Evolutionary conservation across 495 filamentous ascomycete species (phyloP).

Genomic region (Pyrenopolyporus hunteri): DNA sequence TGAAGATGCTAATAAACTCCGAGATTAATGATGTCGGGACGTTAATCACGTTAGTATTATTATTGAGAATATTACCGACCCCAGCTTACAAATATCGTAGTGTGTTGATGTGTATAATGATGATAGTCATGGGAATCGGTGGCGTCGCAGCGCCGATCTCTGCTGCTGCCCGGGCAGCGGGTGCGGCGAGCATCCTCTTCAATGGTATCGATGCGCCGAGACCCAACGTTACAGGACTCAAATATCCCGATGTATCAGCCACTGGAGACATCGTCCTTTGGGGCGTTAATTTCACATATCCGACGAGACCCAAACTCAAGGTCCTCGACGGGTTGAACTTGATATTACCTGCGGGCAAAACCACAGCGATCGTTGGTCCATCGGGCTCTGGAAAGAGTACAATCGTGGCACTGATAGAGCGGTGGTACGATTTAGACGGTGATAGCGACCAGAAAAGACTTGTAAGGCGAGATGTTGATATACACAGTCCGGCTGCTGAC

Average conservation of each 20-base stretch:
- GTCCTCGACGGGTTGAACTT: slow-evolving; percentile 61
- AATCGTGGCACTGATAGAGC: slow-evolving; percentile 66
- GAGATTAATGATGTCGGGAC: slow-evolving; percentile 51
- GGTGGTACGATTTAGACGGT: slow-evolving; percentile 66
- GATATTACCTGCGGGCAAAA: slow-evolving; percentile 74
- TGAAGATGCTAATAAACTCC: slow-evolving; percentile 37
- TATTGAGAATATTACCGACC: not conserved
- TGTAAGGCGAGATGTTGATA: slow-evolving; percentile 37
- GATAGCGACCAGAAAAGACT: slow-evolving; percentile 56
- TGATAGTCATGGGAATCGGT: slow-evolving; percentile 58
- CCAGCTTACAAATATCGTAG: slow-evolving; percentile 44
- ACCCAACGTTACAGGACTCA: slow-evolving; percentile 53
- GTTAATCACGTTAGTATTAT: slow-evolving; percentile 56
- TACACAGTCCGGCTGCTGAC: slow-evolving; percentile 8
- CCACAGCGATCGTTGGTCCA: slow-evolving; percentile 82
- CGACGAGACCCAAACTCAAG: slow-evolving; percentile 63
- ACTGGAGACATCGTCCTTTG: slow-evolving; percentile 62
- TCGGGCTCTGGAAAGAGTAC: slow-evolving; percentile 76
- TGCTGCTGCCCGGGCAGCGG: slow-evolving; percentile 57
- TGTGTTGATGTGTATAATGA: slow-evolving; percentile 64
- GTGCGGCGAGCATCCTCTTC: slow-evolving; percentile 61
- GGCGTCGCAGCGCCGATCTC: slow-evolving; percentile 58
- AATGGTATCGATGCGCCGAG: slow-evolving; percentile 61
- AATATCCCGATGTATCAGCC: slow-evolving; percentile 52
- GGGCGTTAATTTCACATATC: slow-evolving; percentile 69